phyloP scores from a whole-genome alignment of 108 stramenopile genomes.

The Skeletonema costatum region DNA sequence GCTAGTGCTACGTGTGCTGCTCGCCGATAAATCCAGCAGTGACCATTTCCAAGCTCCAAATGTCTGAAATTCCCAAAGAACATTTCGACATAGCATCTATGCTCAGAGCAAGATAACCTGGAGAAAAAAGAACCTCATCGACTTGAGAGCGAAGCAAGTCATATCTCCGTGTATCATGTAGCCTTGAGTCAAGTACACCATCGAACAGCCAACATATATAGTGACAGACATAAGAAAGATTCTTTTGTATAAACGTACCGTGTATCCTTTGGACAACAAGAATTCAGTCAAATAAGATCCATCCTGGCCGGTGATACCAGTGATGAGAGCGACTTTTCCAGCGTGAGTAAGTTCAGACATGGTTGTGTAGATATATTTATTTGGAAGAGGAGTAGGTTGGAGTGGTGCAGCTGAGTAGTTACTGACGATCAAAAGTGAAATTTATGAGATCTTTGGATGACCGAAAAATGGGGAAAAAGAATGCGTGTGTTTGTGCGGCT shows the following conservation, averaged over 20 bases:
- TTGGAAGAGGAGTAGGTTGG: not conserved
- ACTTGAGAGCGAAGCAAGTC: not conserved
- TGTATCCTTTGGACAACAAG: constrained; percentile 93
- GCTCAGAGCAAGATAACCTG: not conserved
- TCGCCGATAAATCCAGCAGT: not conserved
- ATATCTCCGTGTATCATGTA: not conserved
- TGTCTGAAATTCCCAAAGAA: not conserved
- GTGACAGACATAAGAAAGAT: not conserved
- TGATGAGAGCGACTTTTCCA: constrained; percentile 91
- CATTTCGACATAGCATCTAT: not conserved
- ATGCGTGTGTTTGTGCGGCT: not conserved
- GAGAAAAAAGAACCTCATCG: not conserved
- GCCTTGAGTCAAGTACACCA: not conserved
- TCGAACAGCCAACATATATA: not conserved
- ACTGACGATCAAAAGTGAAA: not conserved
- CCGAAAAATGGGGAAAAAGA: not conserved
- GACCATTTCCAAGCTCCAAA: not conserved
- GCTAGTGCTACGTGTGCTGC: not conserved
- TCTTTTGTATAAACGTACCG: constrained; percentile 55
- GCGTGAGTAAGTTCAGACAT: constrained; percentile 8
- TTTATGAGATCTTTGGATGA: not conserved
- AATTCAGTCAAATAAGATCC: constrained; percentile 97
- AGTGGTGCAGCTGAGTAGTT: not conserved
- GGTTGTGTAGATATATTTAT: not conserved
- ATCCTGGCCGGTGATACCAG: constrained; percentile 99